These are phyloP conservation scores for Yarrowia hollandica DNA, from an alignment of 805 yeast genomes.

Conservation along the genomic window DNA sequence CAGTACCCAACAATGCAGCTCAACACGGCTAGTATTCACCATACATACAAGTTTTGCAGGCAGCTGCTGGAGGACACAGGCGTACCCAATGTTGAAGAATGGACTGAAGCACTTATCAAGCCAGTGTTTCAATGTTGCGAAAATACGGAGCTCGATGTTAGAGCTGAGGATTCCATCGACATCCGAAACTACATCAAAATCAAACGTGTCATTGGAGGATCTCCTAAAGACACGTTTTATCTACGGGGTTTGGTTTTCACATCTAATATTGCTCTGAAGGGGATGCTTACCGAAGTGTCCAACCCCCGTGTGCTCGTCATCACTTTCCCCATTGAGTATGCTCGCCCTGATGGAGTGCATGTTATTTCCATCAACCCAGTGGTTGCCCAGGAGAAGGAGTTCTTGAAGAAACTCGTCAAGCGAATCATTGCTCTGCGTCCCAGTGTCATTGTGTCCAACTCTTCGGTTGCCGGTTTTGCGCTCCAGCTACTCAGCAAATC, in stretches of 20 bases:
- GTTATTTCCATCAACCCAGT: constrained; percentile 82
- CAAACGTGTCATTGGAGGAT: constrained; percentile 79
- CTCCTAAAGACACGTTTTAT: constrained; percentile 56
- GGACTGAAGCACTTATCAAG: constrained; percentile 57
- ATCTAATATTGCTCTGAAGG: constrained; percentile 72
- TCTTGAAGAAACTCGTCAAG: constrained; percentile 74
- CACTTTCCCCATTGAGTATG: constrained; percentile 86
- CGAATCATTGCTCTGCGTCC: constrained; percentile 77
- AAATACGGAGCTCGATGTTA: constrained; percentile 57
- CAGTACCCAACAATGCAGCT: constrained; percentile 26
- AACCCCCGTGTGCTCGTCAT: constrained; percentile 78
- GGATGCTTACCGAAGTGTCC: constrained; percentile 65
- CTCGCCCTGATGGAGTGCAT: constrained; percentile 65
- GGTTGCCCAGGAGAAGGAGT: constrained; percentile 83
- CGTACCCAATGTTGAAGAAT: constrained; percentile 48
- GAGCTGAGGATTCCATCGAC: constrained; percentile 73
- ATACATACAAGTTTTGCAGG: constrained; percentile 38
- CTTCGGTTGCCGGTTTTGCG: constrained; percentile 81
- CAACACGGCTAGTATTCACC: constrained; percentile 29
- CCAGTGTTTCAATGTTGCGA: constrained; percentile 58
- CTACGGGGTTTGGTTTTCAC: constrained; percentile 84
- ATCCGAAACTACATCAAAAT: constrained; percentile 86
- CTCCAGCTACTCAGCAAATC: constrained; percentile 67
- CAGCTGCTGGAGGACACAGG: constrained; percentile 41
- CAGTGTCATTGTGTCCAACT: constrained; percentile 73